These are phyloP conservation scores for Pythium plurisporium DNA, from an alignment of 352 stramenopile species.

Conservation along the genomic window DNA sequence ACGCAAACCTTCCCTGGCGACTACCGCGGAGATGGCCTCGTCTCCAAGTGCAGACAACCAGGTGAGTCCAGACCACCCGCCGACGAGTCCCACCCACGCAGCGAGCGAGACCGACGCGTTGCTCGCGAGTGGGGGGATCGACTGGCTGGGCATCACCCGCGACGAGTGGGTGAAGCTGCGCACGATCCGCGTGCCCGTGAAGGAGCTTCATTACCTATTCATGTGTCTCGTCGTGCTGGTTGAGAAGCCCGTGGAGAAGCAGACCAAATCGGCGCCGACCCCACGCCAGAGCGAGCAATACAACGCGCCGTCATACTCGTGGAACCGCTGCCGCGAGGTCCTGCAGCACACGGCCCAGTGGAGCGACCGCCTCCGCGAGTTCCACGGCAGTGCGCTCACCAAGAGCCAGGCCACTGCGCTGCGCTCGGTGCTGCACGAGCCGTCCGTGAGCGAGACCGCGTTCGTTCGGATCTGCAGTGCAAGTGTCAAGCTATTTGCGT, in stretches of 20 bases:
- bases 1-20: not conserved
- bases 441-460: conserved; percentile 40
- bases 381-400: conserved; percentile 34
- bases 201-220: conserved; percentile 73
- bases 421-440: conserved; percentile 59
- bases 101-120: conserved; percentile 4
- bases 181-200: conserved; percentile 53
- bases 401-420: conserved; percentile 47
- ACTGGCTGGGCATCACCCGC: conserved; percentile 61
- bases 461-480: conserved; percentile 53
- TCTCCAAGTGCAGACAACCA: not conserved
- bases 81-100: too few relatives aligned
- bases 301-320: conserved; percentile 55
- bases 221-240: conserved; percentile 74
- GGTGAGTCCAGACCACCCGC: not conserved
- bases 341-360: conserved; percentile 47
- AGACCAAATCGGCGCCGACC: conserved; percentile 31
- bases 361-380: conserved; percentile 33
- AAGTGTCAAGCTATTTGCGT: conserved; percentile 57
- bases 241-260: conserved; percentile 42
- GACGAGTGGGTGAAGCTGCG: conserved; percentile 66
- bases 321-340: conserved; percentile 51
- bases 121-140: conserved; percentile 31
- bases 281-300: conserved; percentile 47
- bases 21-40: not conserved